Percentiles rank a stretch among this genome's conserved stretches.
These are phyloP conservation scores for Lippia alba DNA, from an alignment of 305 asterid genomes.

Conservation along the genomic window DNA sequence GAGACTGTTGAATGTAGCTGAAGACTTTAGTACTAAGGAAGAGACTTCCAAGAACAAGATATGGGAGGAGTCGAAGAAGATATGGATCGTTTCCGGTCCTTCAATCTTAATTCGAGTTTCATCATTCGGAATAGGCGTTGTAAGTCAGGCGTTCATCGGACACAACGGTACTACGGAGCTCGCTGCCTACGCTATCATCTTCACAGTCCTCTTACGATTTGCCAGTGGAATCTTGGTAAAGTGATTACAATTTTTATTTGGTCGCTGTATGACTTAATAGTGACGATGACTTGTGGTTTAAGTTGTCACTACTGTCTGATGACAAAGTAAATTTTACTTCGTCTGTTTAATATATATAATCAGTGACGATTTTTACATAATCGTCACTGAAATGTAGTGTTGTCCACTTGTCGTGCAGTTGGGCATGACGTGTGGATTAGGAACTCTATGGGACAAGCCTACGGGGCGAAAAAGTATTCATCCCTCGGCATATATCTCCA, in stretches of 20 bases:
- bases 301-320: no score
- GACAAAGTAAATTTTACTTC: no score
- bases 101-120: slow-evolving; percentile 53
- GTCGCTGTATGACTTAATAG: no score
- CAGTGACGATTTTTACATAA: no score
- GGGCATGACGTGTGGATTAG: slow-evolving; percentile 72
- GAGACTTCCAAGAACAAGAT: slow-evolving; percentile 20
- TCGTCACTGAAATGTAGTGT: no score
- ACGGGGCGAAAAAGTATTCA: slow-evolving; percentile 60
- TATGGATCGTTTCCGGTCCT: slow-evolving; percentile 62
- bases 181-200: slow-evolving; percentile 61
- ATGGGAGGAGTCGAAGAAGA: slow-evolving; percentile 53
- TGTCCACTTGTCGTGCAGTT: slow-evolving; percentile 36
- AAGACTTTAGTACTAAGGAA: slow-evolving; percentile 9
- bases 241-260: no score
- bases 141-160: slow-evolving; percentile 65
- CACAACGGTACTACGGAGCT: slow-evolving; percentile 66
- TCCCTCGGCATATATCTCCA: slow-evolving; percentile 76
- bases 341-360: no score
- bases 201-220: slow-evolving; percentile 51
- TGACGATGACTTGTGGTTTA: no score
- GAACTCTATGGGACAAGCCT: slow-evolving; percentile 74
- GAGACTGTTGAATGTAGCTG: not conserved
- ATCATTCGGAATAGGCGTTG: slow-evolving; percentile 49
- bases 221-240: slow-evolving; percentile 55